phyloP scores from a whole-genome alignment of 2,329 filamentous ascomycete species.

The Arthrobotrys sinensis region DNA sequence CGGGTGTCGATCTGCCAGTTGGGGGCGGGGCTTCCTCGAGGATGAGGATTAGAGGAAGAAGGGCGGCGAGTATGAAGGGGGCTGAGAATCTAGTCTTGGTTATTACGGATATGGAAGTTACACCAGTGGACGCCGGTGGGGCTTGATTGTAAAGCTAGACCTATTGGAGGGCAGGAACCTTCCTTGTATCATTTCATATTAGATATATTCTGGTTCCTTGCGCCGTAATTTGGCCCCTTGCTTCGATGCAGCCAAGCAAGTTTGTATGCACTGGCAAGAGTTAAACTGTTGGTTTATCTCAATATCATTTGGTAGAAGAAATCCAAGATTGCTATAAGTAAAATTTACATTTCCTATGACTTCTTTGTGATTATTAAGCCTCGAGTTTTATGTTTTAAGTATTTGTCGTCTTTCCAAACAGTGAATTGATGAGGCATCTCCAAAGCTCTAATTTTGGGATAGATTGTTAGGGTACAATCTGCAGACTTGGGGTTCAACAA shows the following conservation, averaged over 20 bases:
- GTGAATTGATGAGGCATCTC: too few relatives aligned
- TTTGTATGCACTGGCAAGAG: too few relatives aligned
- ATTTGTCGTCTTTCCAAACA: too few relatives aligned
- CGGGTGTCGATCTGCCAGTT: background rate
- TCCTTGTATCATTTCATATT: slow-evolving; percentile 3
- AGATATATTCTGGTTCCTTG: background rate
- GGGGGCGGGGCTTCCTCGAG: background rate
- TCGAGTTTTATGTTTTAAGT: too few relatives aligned
- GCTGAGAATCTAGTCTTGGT: slow-evolving; percentile 23
- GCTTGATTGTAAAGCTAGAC: background rate
- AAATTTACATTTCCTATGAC: too few relatives aligned
- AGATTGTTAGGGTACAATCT: background rate
- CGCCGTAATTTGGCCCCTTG: background rate
- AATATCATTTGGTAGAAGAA: too few relatives aligned
- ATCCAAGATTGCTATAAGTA: too few relatives aligned
- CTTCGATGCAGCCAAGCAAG: background rate
- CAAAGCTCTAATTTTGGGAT: too few relatives aligned
- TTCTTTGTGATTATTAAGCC: too few relatives aligned
- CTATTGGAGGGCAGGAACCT: background rate
- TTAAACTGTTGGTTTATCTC: too few relatives aligned
- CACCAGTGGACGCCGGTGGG: slow-evolving; percentile 14
- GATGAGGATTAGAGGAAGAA: slow-evolving; percentile 4
- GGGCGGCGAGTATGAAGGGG: background rate
- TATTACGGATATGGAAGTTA: slow-evolving; percentile 26
- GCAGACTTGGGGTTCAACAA: background rate